A percentile compares a stretch with the other conserved stretches of the same genome.
Evolutionary conservation across 2,329 filamentous ascomycete genomes (phyloP).

Genomic region (Verruconis gallopava): DNA sequence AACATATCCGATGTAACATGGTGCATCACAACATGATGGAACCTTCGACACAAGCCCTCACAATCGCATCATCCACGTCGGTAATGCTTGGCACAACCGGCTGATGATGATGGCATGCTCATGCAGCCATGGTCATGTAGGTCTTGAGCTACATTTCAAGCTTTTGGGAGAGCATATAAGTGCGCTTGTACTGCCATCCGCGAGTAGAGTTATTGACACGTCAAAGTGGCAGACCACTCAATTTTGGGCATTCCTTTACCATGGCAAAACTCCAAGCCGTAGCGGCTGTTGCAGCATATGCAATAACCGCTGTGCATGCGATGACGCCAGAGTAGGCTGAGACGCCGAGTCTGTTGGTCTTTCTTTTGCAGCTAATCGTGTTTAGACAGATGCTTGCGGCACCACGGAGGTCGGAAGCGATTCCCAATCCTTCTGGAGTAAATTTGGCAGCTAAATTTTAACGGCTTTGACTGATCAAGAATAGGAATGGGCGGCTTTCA

Average conservation of each 20-base stretch:
- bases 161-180: neutral
- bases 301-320: neutral
- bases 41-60: neutral
- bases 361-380: neutral
- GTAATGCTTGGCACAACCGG: neutral
- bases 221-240: neutral
- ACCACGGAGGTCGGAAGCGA: slow-evolving; percentile 15
- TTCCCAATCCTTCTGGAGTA: slow-evolving; percentile 15
- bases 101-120: neutral
- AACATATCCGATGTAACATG: neutral
- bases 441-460: neutral
- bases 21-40: neutral
- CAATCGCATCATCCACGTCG: neutral
- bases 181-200: neutral
- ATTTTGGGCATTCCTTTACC: neutral
- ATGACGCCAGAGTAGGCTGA: neutral
- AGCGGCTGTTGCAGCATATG: neutral
- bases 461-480: too few species aligned
- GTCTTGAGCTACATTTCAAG: neutral
- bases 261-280: neutral
- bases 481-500: slow-evolving; percentile 20
- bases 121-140: neutral
- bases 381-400: slow-evolving; percentile 17
- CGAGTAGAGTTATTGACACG: neutral
- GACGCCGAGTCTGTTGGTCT: slow-evolving; percentile 8